These are phyloP conservation scores for Pseudocercospora macadamiae DNA, from an alignment of 2,329 filamentous ascomycete species.

Conservation along the genomic window DNA sequence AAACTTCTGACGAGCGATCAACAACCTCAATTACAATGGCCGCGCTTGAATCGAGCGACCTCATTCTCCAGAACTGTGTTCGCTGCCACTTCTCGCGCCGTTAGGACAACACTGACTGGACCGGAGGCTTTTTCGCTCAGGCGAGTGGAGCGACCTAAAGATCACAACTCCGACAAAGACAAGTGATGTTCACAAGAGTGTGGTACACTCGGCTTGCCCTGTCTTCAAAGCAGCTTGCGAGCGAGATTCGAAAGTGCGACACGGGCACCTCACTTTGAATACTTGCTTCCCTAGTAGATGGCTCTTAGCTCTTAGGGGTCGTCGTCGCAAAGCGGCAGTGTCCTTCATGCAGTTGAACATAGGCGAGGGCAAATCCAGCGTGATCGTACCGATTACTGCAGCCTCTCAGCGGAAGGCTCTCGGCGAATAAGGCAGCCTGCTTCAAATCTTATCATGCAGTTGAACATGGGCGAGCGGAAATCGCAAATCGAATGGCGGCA, in stretches of 20 bases:
- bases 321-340: too few relatives aligned
- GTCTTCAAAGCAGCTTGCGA: constrained; percentile 9
- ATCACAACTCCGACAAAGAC: not conserved
- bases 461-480: constrained; percentile 54
- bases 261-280: too few relatives aligned
- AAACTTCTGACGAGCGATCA: too few relatives aligned
- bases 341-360: constrained; percentile 69
- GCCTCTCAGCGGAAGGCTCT: constrained; percentile 51
- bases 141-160: constrained; percentile 14
- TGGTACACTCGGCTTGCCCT: constrained; percentile 7
- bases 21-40: too few relatives aligned
- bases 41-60: too few relatives aligned
- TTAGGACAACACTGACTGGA: too few relatives aligned
- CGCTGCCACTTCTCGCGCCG: too few relatives aligned
- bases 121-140: not conserved
- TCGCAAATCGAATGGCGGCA: constrained; percentile 49
- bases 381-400: constrained; percentile 67
- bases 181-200: constrained; percentile 11
- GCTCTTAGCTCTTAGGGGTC: too few relatives aligned
- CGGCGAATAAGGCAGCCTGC: constrained; percentile 58
- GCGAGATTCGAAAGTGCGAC: not conserved
- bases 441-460: constrained; percentile 60
- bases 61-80: too few relatives aligned
- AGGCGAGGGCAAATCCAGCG: constrained; percentile 71
- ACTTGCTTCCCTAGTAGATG: too few relatives aligned